Base-by-base conservation (phyloP, 768 basidiomycete species). In the Leccinum truebloodii region DNA sequence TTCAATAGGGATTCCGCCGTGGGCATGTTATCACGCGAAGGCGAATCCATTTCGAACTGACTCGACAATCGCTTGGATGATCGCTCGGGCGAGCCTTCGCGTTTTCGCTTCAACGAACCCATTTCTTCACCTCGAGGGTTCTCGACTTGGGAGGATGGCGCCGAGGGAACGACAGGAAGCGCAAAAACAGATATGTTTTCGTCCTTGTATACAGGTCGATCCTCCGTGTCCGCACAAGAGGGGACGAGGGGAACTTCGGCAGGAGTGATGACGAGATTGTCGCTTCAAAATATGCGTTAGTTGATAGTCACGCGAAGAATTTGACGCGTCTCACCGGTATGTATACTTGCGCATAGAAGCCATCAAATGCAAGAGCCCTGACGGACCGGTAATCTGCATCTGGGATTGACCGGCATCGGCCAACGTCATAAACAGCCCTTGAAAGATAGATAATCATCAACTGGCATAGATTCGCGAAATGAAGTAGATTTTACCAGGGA, bases 341-440 rank as follows among this genome's bases (percentile, higher is more conserved):
- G 84, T 80, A 65, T 86, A 91, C 35, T 79, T 75, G 10, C 93
- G 81, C 82, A 88, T 86, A 3, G 87, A 80, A 18, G 91, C 88
- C 39, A 94, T 67, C 59, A 80, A 80, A 71, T 94, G 91, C 16
- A 80, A 68, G n/a, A 89, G 71, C 34, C 91, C 92, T 13, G 79
- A 79, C 3, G 94, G 94, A 4, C 94, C 95, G 22, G 84, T 75
- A 22, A 96, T 66, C 50, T 83, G 75, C 37, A 96, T 63, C 46
- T 80, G 76, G 18, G 78, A 72, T 34, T 86, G 80, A 0, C 83
- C 81, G 1, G 82, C 81, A 75, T 96, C 95, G 16, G 91, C 91
- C 59, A 89, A 78, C 2, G 85, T 85, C 91, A 95, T 91, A 22
- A 93, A 60, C 10, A 93, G 69, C 1, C 93, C 94, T 91, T 64